A percentile compares a stretch with the other conserved stretches of the same genome.
Conservation (phyloP, 208 protist species). For the Endotrypanum monterogeii region DNA sequence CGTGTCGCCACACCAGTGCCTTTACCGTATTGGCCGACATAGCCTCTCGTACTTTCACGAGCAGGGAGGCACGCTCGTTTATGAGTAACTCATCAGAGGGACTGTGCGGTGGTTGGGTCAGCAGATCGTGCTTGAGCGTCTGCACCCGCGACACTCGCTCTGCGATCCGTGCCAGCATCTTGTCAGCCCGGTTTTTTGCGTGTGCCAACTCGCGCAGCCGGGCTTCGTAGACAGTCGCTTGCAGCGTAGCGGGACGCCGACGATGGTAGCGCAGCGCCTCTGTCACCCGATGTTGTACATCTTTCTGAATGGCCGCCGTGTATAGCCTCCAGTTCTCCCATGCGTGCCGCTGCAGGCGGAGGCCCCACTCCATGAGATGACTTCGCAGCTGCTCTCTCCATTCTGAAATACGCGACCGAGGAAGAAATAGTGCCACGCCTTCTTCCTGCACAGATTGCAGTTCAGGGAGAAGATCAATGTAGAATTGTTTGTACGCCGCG, state of each 20-base stretch:
- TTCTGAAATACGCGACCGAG: conserved; percentile 38
- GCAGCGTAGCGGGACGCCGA: conserved; percentile 74
- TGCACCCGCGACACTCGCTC: conserved; percentile 56
- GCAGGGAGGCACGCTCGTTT: conserved; percentile 36
- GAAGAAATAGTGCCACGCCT: conserved; percentile 38
- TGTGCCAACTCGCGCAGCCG: conserved; percentile 79
- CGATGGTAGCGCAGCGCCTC: conserved; percentile 75
- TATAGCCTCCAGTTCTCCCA: conserved; percentile 37
- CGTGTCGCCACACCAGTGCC: conserved; percentile 52
- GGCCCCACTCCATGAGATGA: conserved; percentile 50
- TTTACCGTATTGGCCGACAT: conserved; percentile 50
- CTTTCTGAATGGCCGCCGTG: conserved; percentile 23
- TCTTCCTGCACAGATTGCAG: conserved; percentile 25
- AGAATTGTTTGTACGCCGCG: conserved; percentile 26
- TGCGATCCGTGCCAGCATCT: conserved; percentile 51
- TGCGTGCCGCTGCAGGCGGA: conserved; percentile 34
- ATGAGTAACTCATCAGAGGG: conserved; percentile 38
- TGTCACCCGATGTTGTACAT: conserved; percentile 60
- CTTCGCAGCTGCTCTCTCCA: conserved; percentile 39
- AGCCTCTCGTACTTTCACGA: conserved; percentile 46
- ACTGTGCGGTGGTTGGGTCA: conserved; percentile 29
- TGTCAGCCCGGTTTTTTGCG: conserved; percentile 45
- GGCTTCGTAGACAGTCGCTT: conserved; percentile 77
- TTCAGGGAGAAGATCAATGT: conserved; percentile 35
- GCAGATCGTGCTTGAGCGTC: conserved; percentile 37